Base-by-base conservation (phyloP, 768 basidiomycete genomes). In the Rhizopogon roseolus region DNA sequence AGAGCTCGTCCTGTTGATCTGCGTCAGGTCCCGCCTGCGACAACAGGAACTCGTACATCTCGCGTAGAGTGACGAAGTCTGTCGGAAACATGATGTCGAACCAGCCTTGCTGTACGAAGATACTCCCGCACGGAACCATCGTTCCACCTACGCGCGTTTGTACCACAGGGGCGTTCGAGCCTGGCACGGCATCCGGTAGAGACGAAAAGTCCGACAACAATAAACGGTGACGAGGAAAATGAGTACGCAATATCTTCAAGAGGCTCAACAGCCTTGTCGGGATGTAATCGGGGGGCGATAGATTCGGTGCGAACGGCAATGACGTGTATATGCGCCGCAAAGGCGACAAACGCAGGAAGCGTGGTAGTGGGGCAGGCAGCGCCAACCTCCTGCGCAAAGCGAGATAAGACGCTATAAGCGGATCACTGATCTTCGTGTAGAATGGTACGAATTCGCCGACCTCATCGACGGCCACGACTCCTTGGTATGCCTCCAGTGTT, bases 1-100 rank as follows among this genome's bases (percentile, higher is more conserved):
- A 63, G 17, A 66, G 51, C 25, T 65, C 52, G n/a, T 58, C 54
- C 13, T 52, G 55, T 27, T 59, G 54, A 19, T 61, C 53, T 25
- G 36, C 27, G 4, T 41, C 50, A 7, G 62, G 61, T 32, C 74
- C 73, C 38, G 60, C 58, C 62, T 82, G 80, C 37, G 85, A 80
- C 55, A 98, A 81, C 52, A 87, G 79, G 59, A 84, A 77, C 64
- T 94, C 90, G 70, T 98, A 98, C 82, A 95, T 90, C 66, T 96
- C 92, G 44, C 90, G 77, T 51, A 98, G 77, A 19, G 78, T 79
- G 50, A 81, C 81, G 59, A 98, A 98, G 66, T 91, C 76, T 11
- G 96, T 98, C 9, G 97, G 97, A 74, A 99, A 99, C 75, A 99
- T 92, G 56, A 98, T 98, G 68, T 99, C 97, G 69, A 99, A 99